These are phyloP conservation scores for Dictyostelium firmibasis DNA, from an alignment of 78 protist genomes.

Conservation along the genomic window DNA sequence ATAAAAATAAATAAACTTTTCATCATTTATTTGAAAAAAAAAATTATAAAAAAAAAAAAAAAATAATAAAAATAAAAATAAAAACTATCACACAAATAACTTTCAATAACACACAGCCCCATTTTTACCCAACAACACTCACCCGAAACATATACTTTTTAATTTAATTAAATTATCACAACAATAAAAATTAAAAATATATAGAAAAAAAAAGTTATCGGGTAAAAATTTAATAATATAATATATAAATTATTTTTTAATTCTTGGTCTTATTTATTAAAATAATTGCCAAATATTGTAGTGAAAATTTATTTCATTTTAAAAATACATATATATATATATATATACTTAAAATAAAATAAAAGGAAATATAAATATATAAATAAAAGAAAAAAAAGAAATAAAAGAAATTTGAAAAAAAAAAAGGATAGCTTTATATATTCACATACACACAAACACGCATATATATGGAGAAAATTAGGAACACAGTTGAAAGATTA, in stretches of 20 bases:
- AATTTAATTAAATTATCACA: not conserved
- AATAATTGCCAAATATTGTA: too few species aligned
- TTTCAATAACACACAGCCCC: not conserved
- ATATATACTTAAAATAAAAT: too few species aligned
- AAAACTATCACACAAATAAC: not conserved
- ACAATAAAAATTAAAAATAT: not conserved
- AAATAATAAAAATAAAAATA: not conserved
- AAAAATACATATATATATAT: too few species aligned
- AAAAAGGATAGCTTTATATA: not conserved
- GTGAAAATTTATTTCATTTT: too few species aligned
- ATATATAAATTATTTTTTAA: too few species aligned
- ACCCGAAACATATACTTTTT: not conserved
- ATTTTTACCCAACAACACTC: not conserved
- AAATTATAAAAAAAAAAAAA: not conserved
- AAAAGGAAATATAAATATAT: too few species aligned
- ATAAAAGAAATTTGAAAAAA: not conserved
- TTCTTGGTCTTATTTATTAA: too few species aligned
- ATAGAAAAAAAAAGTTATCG: not conserved
- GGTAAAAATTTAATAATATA: not conserved
- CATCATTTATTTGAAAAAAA: not conserved
- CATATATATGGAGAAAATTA: slow-evolving; percentile 56
- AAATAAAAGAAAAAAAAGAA: not conserved
- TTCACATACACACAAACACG: not conserved
- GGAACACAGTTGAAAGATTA: slow-evolving; percentile 32
- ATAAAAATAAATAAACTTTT: not conserved